Conservation (phyloP, 148 eudicot species). For the Euryodendron excelsum region DNA sequence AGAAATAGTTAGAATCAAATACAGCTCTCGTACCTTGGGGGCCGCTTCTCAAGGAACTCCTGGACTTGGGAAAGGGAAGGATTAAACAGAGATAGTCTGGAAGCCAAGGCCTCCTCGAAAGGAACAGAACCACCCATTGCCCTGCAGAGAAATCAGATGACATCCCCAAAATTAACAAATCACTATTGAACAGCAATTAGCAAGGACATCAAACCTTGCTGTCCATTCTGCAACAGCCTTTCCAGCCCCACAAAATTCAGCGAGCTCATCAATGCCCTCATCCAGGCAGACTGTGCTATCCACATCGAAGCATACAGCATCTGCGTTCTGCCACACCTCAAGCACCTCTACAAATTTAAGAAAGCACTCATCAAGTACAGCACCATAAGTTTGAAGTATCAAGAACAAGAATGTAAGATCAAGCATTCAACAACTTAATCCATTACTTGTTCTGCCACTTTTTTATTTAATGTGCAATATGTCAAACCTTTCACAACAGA, state of each 20-base stretch:
- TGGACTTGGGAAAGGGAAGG: conserved; percentile 67
- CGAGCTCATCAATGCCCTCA: conserved; percentile 97
- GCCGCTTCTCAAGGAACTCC: conserved; percentile 67
- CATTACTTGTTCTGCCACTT: background rate
- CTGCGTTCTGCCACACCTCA: conserved; percentile 66
- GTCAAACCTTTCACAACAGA: background rate
- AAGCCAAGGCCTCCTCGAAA: conserved; percentile 78
- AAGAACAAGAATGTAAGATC: background rate
- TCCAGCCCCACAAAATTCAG: conserved; percentile 96
- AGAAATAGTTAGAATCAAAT: background rate
- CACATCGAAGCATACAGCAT: conserved; percentile 95
- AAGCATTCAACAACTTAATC: background rate
- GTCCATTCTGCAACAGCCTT: conserved; percentile 98
- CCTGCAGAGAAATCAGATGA: conserved; percentile 32
- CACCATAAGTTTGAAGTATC: background rate
- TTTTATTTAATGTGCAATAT: background rate
- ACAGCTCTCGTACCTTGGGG: conserved; percentile 57
- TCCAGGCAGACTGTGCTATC: conserved; percentile 97
- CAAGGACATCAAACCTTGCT: conserved; percentile 52
- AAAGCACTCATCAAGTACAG: conserved; percentile 2
- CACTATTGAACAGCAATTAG: conserved; percentile 6
- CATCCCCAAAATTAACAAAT: background rate
- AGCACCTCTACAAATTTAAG: conserved; percentile 55
- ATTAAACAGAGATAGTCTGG: conserved; percentile 65
- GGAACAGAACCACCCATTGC: conserved; percentile 93